phyloP scores from a whole-genome alignment of 345 rosid species.

The Angophora floribunda region DNA sequence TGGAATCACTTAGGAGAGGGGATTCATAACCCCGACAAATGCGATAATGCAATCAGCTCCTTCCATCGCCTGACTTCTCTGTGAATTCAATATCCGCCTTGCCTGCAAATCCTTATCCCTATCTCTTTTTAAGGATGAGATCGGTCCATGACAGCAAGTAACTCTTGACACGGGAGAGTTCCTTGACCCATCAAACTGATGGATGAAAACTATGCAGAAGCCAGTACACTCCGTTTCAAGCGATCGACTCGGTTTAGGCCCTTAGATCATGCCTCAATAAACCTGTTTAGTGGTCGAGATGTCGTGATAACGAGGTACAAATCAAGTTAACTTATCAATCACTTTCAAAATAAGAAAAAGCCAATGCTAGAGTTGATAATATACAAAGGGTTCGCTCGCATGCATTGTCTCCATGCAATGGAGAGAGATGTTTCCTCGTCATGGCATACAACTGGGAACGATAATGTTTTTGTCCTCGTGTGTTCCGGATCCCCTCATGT shows the following conservation, averaged over 20 bases:
- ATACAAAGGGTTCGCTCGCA: neutral
- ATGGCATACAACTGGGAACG: neutral
- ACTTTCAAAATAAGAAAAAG: neutral
- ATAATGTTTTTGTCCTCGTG: neutral
- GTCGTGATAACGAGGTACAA: neutral
- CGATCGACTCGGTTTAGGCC: neutral
- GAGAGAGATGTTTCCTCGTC: neutral
- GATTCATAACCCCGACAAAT: neutral
- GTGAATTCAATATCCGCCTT: neutral
- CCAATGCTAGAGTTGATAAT: neutral
- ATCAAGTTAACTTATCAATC: neutral
- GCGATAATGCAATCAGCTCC: neutral
- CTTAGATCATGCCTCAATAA: neutral
- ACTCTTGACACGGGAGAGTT: neutral
- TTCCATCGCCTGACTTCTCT: neutral
- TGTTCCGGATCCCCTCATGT: neutral
- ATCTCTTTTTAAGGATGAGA: neutral
- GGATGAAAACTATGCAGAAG: neutral
- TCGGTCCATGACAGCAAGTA: neutral
- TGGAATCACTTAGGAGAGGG: neutral
- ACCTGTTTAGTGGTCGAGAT: neutral
- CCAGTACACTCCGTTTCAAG: rapidly evolving
- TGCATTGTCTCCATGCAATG: neutral
- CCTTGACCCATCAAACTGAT: neutral
- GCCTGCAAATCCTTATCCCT: neutral